These are phyloP conservation scores for Chaetomium strumarium DNA, from an alignment of 2,329 filamentous ascomycete genomes.

Conservation along the genomic window DNA sequence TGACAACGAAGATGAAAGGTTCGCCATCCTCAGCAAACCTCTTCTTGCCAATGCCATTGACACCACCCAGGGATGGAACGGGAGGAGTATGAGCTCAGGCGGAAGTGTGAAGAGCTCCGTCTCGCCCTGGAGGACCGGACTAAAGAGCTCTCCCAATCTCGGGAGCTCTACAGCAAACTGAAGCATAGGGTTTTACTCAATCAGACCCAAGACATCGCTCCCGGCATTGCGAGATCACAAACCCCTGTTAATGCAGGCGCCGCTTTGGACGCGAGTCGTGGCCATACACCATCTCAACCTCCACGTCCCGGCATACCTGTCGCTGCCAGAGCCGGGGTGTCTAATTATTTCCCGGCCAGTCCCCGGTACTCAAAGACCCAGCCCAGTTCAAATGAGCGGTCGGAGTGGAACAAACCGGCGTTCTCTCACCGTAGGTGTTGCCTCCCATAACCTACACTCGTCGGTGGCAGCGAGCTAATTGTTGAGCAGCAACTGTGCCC, in stretches of 20 bases:
- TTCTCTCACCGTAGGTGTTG: constrained; percentile 8
- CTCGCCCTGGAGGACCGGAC: constrained; percentile 64
- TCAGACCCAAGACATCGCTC: constrained; percentile 50
- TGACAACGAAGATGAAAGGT: constrained; percentile 20
- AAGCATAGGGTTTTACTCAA: constrained; percentile 50
- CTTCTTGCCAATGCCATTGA: constrained; percentile 1
- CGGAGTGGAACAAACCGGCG: constrained; percentile 11
- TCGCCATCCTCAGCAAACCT: not conserved
- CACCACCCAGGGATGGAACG: constrained; percentile 43
- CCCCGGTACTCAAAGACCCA: constrained; percentile 3
- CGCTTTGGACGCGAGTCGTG: not conserved
- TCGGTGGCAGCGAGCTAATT: not conserved
- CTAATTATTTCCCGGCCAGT: constrained; percentile 16
- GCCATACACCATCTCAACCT: not conserved
- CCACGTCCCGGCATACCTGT: not conserved
- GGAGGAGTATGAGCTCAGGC: constrained; percentile 57
- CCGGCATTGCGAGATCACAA: constrained; percentile 41
- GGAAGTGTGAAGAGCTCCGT: constrained; percentile 67
- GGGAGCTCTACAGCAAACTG: constrained; percentile 57
- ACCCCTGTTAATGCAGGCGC: not conserved
- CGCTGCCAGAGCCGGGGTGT: not conserved
- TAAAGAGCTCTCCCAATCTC: constrained; percentile 61
- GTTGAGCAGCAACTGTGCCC: not conserved
- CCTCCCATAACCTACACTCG: not conserved
- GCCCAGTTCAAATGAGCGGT: not conserved